Conservation (phyloP, 2,329 filamentous ascomycete genomes). For the Fusarium illudens region DNA sequence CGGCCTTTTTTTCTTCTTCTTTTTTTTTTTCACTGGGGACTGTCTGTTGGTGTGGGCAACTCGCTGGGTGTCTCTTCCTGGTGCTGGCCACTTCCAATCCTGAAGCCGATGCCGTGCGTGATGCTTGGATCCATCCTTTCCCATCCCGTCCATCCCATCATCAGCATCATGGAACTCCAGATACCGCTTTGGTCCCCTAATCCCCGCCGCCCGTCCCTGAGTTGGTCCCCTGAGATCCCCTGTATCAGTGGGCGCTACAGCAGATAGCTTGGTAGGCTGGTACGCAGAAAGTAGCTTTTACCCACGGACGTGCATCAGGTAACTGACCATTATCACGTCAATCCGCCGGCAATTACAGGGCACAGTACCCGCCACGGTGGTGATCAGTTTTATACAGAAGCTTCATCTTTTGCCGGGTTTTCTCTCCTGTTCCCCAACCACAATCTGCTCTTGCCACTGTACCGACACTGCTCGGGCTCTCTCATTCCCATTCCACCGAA, state of each 20-base stretch:
- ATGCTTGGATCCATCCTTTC: no score
- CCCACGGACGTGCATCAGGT: conserved; percentile 7
- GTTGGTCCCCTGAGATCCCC: conserved; percentile 3
- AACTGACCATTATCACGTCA: conserved; percentile 31
- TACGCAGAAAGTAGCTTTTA: not conserved
- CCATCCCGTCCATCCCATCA: not conserved
- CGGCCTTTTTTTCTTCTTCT: not conserved
- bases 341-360: conserved; percentile 24
- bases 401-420: not conserved
- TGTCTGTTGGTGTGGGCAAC: not conserved
- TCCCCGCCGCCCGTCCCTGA: not conserved
- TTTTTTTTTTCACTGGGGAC: not conserved
- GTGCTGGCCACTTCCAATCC: not conserved
- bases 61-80: not conserved
- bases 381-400: not conserved
- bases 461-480: not conserved
- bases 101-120: not conserved
- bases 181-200: not conserved
- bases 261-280: not conserved
- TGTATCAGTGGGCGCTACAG: conserved; percentile 17
- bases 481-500: conserved; percentile 7
- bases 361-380: conserved; percentile 6
- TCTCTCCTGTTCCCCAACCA: conserved; percentile 20
- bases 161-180: not conserved
- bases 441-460: not conserved